Percentiles rank a stretch among this genome's conserved stretches.
These are phyloP conservation scores for Sporormia fimetaria DNA, from an alignment of 495 filamentous ascomycete species.

Conservation along the genomic window DNA sequence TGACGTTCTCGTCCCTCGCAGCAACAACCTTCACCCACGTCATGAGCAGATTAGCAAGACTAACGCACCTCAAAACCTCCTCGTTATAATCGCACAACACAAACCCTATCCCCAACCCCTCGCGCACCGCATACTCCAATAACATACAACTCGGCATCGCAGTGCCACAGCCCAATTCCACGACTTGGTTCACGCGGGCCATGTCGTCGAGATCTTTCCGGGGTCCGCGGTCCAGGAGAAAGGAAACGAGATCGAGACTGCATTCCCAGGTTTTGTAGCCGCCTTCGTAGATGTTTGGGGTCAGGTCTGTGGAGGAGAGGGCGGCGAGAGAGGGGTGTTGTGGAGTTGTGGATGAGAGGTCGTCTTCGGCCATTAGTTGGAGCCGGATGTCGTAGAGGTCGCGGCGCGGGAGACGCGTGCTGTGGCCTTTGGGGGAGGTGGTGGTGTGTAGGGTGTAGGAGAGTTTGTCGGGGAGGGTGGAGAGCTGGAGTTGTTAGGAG, in stretches of 20 bases:
- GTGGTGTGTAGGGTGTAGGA: constrained; percentile 56
- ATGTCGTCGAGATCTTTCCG: constrained; percentile 33
- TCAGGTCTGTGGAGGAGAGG: constrained; percentile 58
- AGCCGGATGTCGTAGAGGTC: constrained; percentile 90
- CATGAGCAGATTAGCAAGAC: constrained; percentile 76
- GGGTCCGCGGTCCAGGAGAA: constrained; percentile 39
- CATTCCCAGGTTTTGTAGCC: constrained; percentile 99
- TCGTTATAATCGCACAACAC: constrained; percentile 84
- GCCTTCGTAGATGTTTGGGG: constrained; percentile 85
- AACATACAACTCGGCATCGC: constrained; percentile 71
- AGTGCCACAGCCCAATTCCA: constrained; percentile 91
- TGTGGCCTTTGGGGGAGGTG: constrained; percentile 35
- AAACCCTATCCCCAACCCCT: constrained; percentile 42
- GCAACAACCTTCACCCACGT: constrained; percentile 59
- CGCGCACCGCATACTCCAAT: constrained; percentile 55
- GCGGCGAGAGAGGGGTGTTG: constrained; percentile 38
- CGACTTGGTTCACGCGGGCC: constrained; percentile 41
- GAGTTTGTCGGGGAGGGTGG: constrained; percentile 63
- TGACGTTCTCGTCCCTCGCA: constrained; percentile 22
- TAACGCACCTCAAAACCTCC: constrained; percentile 73
- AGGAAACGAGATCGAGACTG: constrained; percentile 70
- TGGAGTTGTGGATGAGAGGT: constrained; percentile 30
- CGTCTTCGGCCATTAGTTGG: constrained; percentile 86
- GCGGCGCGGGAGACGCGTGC: constrained; percentile 58
- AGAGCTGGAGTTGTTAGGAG: constrained; percentile 37